These are phyloP conservation scores for Cryptococcus neoformans DNA, from an alignment of 1,284 basidiomycete species.

Conservation along the genomic window DNA sequence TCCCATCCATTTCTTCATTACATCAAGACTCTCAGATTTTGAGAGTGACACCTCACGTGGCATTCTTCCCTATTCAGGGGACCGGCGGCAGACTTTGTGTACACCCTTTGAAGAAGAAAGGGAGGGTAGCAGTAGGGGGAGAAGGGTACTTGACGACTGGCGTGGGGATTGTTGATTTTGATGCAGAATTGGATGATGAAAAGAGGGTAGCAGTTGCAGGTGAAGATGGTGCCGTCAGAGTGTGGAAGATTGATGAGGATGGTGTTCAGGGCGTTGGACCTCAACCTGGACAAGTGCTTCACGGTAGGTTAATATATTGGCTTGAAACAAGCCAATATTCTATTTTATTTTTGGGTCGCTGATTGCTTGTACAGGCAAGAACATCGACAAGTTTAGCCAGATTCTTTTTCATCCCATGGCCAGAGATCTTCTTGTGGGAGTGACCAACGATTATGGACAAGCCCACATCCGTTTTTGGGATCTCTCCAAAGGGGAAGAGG, in stretches of 20 bases:
- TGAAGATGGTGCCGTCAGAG: slow-evolving; percentile 47
- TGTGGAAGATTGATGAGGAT: slow-evolving; percentile 40
- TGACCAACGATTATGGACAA: slow-evolving; percentile 47
- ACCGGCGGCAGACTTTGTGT: slow-evolving; percentile 51
- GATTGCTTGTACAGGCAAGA: slow-evolving; percentile 22
- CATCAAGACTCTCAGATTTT: slow-evolving; percentile 48
- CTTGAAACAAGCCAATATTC: not conserved
- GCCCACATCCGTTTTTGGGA: slow-evolving; percentile 46
- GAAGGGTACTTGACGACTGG: slow-evolving; percentile 45
- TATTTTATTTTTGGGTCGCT: not conserved
- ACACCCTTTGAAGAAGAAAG: slow-evolving; percentile 46
- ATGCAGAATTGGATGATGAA: slow-evolving; percentile 32
- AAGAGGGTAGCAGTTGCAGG: slow-evolving; percentile 46
- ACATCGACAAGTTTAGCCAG: slow-evolving; percentile 48
- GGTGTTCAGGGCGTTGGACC: slow-evolving; percentile 37
- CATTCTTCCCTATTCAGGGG: slow-evolving; percentile 51
- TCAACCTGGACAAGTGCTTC: slow-evolving; percentile 28
- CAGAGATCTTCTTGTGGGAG: slow-evolving; percentile 42
- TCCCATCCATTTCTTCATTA: slow-evolving; percentile 47
- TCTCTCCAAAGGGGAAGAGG: slow-evolving; percentile 21
- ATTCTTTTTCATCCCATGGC: slow-evolving; percentile 49
- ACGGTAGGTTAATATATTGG: slow-evolving; percentile 18
- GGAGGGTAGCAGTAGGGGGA: slow-evolving; percentile 44
- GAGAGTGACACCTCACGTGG: slow-evolving; percentile 33
- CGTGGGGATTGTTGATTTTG: slow-evolving; percentile 48